Base-by-base conservation (phyloP, 371 early-diverging fungal genomes). In the Zopfochytrium polystomum region DNA sequence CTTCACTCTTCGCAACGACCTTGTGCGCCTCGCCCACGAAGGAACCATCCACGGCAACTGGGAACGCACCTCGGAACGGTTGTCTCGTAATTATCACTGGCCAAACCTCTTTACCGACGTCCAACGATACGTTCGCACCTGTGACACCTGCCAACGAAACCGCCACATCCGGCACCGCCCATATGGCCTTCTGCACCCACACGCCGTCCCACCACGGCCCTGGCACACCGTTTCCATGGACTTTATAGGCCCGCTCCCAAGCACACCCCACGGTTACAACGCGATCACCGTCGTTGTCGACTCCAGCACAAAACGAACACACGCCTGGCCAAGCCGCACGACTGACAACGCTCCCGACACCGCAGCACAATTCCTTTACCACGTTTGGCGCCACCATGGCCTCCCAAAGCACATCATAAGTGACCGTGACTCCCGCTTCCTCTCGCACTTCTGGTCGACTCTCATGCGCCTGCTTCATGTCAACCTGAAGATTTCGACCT, bases 401-500 rank as follows among this genome's bases (percentile, higher is more conserved):
- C 56, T 60, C 22, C 60, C 60, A 3, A 4, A 13, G n/a, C 62
- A 46, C 55, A 42, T 44, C 47, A 46, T 61, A 27, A 29, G 13
- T 52, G n/a, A n/a, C n/a, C n/a, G n/a, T n/a, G n/a, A n/a, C n/a
- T n/a, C n/a, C n/a, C n/a, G n/a, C n/a, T n/a, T 42, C 46, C 49
- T 31, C 29, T 51, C 58, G 22, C 23, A 2, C 15, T 78, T 74
- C 46, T 75, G 72, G 60, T 29, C 49, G 18, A 25, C 42, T 0
- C n/a, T 76, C 3, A 42, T 71, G 7, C 25, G 65, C 23, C 34
- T 47, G 0, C 63, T 81, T 9, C 34, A 60, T 0, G 61, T 75
- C 44, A 67, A 71, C 20, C 52, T 55, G 2, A 65, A 68, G 3
- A 35, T 77, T 22, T 81, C 79, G 0, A 74, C 76, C 0, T 59